These are phyloP conservation scores for Pyrenophora tritici-repentis DNA, from an alignment of 2,329 filamentous ascomycete genomes.

Conservation along the genomic window DNA sequence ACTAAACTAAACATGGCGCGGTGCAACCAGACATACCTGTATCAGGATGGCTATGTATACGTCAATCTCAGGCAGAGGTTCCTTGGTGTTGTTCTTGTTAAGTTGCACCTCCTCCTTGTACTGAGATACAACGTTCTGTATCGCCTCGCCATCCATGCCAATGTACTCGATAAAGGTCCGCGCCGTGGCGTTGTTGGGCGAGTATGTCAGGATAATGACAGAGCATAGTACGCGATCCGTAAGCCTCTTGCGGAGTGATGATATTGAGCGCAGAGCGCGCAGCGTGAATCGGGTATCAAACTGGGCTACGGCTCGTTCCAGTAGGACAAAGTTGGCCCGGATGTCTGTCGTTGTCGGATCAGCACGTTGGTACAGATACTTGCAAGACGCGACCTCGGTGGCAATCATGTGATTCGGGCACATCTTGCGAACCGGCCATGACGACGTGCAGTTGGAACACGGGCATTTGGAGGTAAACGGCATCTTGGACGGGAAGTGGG, in stretches of 20 bases:
- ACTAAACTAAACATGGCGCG: neutral
- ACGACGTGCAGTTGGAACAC: slow-evolving; percentile 27
- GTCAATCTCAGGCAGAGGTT: slow-evolving; percentile 83
- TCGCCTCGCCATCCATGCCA: slow-evolving; percentile 67
- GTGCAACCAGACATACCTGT: slow-evolving; percentile 38
- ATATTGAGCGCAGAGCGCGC: slow-evolving; percentile 91
- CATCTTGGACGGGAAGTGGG: slow-evolving; percentile 16
- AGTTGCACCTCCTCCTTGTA: slow-evolving; percentile 68
- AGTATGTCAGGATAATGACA: slow-evolving; percentile 81
- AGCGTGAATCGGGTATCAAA: slow-evolving; percentile 97
- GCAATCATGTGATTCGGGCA: slow-evolving; percentile 39
- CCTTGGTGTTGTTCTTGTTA: slow-evolving; percentile 70
- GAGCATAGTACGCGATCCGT: slow-evolving; percentile 79
- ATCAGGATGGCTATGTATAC: slow-evolving; percentile 82
- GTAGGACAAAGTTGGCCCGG: slow-evolving; percentile 87
- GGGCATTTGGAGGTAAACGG: slow-evolving; percentile 30
- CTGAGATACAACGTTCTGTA: slow-evolving; percentile 57
- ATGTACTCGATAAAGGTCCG: slow-evolving; percentile 73
- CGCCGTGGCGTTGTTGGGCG: slow-evolving; percentile 67
- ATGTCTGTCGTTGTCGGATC: slow-evolving; percentile 69
- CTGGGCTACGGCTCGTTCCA: slow-evolving; percentile 88
- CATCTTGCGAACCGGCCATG: slow-evolving; percentile 31
- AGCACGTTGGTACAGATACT: slow-evolving; percentile 38
- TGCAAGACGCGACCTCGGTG: slow-evolving; percentile 33
- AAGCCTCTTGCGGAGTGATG: slow-evolving; percentile 89